Percentiles rank a stretch among this genome's conserved stretches.
Evolutionary conservation across 116 monocot genomes (phyloP).

Genomic region (Iris pallida): DNA sequence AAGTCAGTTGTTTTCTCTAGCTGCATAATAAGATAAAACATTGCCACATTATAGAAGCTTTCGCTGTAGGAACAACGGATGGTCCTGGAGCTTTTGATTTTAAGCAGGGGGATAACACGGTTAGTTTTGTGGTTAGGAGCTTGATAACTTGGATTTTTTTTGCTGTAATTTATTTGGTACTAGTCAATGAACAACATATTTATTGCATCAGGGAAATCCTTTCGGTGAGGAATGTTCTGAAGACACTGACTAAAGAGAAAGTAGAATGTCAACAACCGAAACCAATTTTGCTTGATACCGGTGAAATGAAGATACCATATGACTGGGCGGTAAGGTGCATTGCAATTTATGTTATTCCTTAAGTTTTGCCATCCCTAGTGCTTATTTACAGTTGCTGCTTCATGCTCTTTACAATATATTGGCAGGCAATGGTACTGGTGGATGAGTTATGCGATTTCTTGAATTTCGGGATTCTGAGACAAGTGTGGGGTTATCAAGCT

Average conservation of each 20-base stretch:
- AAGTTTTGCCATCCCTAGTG: too few species aligned
- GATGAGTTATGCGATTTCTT: too few species aligned
- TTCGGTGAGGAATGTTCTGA: conserved; percentile 50
- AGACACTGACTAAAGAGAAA: conserved; percentile 45
- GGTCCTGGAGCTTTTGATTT: conserved; percentile 79
- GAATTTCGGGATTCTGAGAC: too few species aligned
- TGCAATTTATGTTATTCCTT: neutral
- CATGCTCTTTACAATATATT: too few species aligned
- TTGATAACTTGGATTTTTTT: too few species aligned
- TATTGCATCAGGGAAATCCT: conserved; percentile 47
- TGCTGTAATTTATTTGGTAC: neutral
- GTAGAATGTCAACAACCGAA: conserved; percentile 62
- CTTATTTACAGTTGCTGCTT: too few species aligned
- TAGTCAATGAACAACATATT: too few species aligned
- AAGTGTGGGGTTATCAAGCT: too few species aligned
- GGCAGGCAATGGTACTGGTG: too few species aligned
- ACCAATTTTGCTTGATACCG: conserved; percentile 64
- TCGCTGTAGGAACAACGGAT: conserved; percentile 70
- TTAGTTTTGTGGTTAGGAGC: conserved; percentile 4
- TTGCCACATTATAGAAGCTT: too few species aligned
- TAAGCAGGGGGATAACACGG: conserved; percentile 59
- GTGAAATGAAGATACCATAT: conserved; percentile 64
- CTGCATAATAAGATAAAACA: too few species aligned
- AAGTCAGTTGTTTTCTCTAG: too few species aligned
- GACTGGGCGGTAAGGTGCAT: conserved; percentile 52